Conservation (phyloP, 2,329 filamentous ascomycete species). For the Bimuria novae-zelandiae region DNA sequence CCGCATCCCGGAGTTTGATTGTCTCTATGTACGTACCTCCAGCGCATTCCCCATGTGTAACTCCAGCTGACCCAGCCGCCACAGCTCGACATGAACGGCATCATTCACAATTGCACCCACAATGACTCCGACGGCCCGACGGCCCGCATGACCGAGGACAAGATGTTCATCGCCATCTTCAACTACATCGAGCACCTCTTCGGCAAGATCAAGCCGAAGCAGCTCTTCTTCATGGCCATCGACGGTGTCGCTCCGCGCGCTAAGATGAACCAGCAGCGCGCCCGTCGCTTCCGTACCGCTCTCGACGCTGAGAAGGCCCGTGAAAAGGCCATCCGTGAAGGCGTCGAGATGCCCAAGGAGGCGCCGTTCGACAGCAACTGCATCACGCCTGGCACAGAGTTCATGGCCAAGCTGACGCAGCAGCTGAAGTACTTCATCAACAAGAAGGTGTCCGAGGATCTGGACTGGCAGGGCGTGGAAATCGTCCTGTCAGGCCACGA, state of each 20-base stretch:
- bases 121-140: slow-evolving; percentile 91
- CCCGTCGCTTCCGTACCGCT: slow-evolving; percentile 91
- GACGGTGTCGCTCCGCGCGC: slow-evolving; percentile 96
- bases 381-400: slow-evolving; percentile 95
- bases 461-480: slow-evolving; percentile 96
- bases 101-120: slow-evolving; percentile 98
- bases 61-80: slow-evolving; percentile 15
- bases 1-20: slow-evolving; percentile 98
- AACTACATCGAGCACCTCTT: slow-evolving; percentile 99
- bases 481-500: slow-evolving; percentile 97
- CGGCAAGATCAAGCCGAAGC: slow-evolving; percentile 97
- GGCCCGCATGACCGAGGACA: slow-evolving; percentile 92
- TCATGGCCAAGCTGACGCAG: slow-evolving; percentile 94
- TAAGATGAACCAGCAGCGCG: slow-evolving; percentile 99
- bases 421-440: slow-evolving; percentile 98
- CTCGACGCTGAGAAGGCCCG: slow-evolving; percentile 86
- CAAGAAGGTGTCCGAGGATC: slow-evolving; percentile 97
- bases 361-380: slow-evolving; percentile 98
- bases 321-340: slow-evolving; percentile 89
- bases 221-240: slow-evolving; percentile 99
- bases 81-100: slow-evolving; percentile 95
- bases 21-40: slow-evolving; percentile 71
- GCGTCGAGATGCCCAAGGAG: slow-evolving; percentile 91
- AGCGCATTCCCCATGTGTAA: not conserved
- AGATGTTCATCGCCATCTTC: slow-evolving; percentile 99